Percentiles rank a stretch among this genome's conserved stretches.
Conservation (phyloP, 2,329 filamentous ascomycete genomes). For the Aureobasidium pullulans region DNA sequence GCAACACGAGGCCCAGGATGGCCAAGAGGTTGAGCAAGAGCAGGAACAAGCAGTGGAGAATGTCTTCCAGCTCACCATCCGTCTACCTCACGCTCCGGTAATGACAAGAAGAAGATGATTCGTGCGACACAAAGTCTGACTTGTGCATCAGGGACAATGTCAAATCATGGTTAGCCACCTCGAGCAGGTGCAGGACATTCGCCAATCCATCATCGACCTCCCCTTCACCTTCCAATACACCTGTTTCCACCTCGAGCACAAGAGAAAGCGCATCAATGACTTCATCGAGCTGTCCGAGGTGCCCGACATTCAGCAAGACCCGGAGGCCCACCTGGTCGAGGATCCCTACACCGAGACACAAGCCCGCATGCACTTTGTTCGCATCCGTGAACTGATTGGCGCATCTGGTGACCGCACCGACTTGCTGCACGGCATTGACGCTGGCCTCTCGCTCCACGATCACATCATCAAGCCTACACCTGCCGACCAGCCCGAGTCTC, state of each 20-base stretch:
- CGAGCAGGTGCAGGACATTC: constrained; percentile 94
- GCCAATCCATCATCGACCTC: constrained; percentile 90
- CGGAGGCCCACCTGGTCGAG: constrained; percentile 75
- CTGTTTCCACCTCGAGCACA: constrained; percentile 94
- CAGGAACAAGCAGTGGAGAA: constrained; percentile 18
- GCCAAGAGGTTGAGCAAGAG: constrained; percentile 1
- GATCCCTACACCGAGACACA: constrained; percentile 99
- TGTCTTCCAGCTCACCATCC: constrained; percentile 66
- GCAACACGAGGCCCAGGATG: constrained; percentile 2
- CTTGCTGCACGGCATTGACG: constrained; percentile 73
- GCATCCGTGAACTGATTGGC: constrained; percentile 86
- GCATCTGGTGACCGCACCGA: constrained; percentile 85
- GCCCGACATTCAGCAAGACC: constrained; percentile 65
- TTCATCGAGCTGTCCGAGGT: constrained; percentile 90
- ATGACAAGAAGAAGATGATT: constrained; percentile 49
- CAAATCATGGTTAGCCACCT: constrained; percentile 43
- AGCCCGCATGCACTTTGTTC: constrained; percentile 85
- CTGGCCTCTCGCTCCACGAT: constrained; percentile 83
- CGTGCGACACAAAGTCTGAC: constrained; percentile 54
- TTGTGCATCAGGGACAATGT: constrained; percentile 14
- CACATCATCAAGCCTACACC: constrained; percentile 42
- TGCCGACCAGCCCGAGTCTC: constrained; percentile 20
- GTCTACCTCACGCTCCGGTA: constrained; percentile 68
- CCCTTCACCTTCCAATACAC: constrained; percentile 94
- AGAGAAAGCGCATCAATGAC: constrained; percentile 85